Conservation (phyloP, 2,329 filamentous ascomycete species). For the Phaeosphaeria sp. region DNA sequence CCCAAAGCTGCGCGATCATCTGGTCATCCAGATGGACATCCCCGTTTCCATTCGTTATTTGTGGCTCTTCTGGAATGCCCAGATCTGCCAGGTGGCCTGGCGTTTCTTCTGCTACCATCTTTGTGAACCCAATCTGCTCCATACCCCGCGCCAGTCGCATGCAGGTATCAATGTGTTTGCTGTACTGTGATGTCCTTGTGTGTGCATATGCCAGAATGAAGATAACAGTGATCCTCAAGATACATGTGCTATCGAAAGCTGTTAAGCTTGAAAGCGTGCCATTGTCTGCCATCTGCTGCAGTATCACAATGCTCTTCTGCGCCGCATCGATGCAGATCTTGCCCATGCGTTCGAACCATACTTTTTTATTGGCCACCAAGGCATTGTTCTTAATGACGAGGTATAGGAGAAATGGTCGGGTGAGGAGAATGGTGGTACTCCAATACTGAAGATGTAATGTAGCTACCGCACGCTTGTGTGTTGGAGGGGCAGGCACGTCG, state of each 20-base stretch:
- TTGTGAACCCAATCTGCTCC: constrained; percentile 45
- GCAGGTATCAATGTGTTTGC: constrained; percentile 33
- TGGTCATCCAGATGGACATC: constrained; percentile 34
- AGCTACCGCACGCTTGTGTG: constrained; percentile 43
- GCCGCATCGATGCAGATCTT: constrained; percentile 43
- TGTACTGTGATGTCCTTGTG: constrained; percentile 34
- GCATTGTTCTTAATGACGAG: constrained; percentile 37
- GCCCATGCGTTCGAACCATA: constrained; percentile 43
- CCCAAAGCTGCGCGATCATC: constrained; percentile 39
- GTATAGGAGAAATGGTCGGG: constrained; percentile 44
- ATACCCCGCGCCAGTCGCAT: constrained; percentile 31
- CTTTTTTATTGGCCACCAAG: constrained; percentile 33
- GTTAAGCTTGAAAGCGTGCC: constrained; percentile 39
- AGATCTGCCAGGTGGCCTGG: constrained; percentile 39
- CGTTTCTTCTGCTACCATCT: constrained; percentile 44
- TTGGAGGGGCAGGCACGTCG: constrained; percentile 37
- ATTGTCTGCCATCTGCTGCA: constrained; percentile 36
- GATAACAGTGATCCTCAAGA: constrained; percentile 42
- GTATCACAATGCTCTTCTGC: constrained; percentile 33
- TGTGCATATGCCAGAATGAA: constrained; percentile 45
- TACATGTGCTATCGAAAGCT: constrained; percentile 45
- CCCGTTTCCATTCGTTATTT: constrained; percentile 3
- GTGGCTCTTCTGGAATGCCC: constrained; percentile 30
- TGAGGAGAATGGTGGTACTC: constrained; percentile 42
- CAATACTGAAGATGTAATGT: constrained; percentile 46